These are phyloP conservation scores for Ceratobasidium theobromae DNA, from an alignment of 1,284 basidiomycete species.

Conservation along the genomic window DNA sequence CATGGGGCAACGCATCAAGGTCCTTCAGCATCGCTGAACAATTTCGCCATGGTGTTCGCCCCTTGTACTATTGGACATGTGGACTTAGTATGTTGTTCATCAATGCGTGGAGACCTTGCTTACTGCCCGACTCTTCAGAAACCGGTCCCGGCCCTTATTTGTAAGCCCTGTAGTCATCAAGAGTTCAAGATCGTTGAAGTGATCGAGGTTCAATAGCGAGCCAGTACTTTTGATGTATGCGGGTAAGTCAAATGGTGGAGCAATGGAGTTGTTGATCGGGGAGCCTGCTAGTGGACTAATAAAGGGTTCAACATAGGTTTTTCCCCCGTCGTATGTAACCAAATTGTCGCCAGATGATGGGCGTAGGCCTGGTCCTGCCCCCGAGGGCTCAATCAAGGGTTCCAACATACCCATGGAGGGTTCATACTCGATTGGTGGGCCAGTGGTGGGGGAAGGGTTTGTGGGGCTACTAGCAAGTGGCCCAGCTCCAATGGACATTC, in stretches of 20 bases:
- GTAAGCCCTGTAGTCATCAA: slow-evolving; percentile 6
- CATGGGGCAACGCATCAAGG: slow-evolving; percentile 1
- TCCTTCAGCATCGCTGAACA: neutral
- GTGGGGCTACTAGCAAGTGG: too few relatives aligned
- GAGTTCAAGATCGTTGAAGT: neutral
- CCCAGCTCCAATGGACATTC: too few relatives aligned
- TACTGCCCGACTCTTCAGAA: slow-evolving; percentile 2
- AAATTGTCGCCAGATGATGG: too few relatives aligned
- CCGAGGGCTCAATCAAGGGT: too few relatives aligned
- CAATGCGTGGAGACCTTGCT: too few relatives aligned
- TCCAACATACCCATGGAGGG: too few relatives aligned
- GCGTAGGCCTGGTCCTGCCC: too few relatives aligned
- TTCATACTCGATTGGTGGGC: too few relatives aligned
- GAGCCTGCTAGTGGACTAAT: neutral
- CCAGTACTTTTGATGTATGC: slow-evolving; percentile 8
- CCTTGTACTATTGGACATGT: slow-evolving; percentile 6
- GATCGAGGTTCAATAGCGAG: neutral
- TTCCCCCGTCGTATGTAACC: too few relatives aligned
- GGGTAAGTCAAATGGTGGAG: neutral
- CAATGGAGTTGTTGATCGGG: neutral
- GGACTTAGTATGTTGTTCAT: too few relatives aligned
- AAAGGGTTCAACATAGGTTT: slow-evolving; percentile 8
- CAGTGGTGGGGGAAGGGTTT: too few relatives aligned
- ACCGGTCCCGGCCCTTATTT: neutral
- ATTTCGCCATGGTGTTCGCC: slow-evolving; percentile 4